phyloP scores from a whole-genome alignment of 148 eudicot species.

The Cornus controversa region DNA sequence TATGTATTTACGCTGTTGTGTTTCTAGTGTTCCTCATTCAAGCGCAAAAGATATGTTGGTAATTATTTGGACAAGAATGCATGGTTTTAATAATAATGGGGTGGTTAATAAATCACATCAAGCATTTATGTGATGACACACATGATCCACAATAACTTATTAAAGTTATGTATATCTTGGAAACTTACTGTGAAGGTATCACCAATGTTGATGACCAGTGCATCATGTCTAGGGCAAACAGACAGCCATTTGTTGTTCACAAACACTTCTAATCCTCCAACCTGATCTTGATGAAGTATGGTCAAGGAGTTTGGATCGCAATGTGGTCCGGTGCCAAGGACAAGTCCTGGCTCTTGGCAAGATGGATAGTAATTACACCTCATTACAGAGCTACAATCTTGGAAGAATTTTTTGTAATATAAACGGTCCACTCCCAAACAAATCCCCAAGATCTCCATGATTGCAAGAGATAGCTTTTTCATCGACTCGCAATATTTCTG shows the following conservation, averaged over 20 bases:
- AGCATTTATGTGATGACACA: too few relatives aligned
- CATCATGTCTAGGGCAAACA: conserved; percentile 35
- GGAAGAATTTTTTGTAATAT: conserved; percentile 30
- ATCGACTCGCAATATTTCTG: conserved; percentile 30
- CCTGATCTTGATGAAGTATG: conserved; percentile 48
- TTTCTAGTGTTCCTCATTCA: too few relatives aligned
- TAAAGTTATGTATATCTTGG: too few relatives aligned
- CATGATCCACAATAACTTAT: too few relatives aligned
- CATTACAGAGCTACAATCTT: conserved; percentile 43
- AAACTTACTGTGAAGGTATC: conserved; percentile 50
- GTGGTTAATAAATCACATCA: too few relatives aligned
- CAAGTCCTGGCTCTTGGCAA: conserved; percentile 38
- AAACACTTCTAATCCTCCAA: conserved; percentile 55
- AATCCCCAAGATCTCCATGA: conserved; percentile 29
- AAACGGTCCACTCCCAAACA: conserved; percentile 30
- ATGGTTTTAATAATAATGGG: too few relatives aligned
- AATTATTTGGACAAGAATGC: background rate
- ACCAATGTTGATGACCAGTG: conserved; percentile 58
- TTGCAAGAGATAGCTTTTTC: conserved; percentile 15
- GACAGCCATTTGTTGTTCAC: conserved; percentile 39
- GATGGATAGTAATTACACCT: conserved; percentile 55
- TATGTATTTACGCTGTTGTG: too few relatives aligned
- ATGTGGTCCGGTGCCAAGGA: conserved; percentile 63
- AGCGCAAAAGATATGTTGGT: background rate
- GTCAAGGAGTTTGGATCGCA: conserved; percentile 20